These are phyloP conservation scores for Phytophthora hibernalis DNA, from an alignment of 352 stramenopile genomes.

Conservation along the genomic window DNA sequence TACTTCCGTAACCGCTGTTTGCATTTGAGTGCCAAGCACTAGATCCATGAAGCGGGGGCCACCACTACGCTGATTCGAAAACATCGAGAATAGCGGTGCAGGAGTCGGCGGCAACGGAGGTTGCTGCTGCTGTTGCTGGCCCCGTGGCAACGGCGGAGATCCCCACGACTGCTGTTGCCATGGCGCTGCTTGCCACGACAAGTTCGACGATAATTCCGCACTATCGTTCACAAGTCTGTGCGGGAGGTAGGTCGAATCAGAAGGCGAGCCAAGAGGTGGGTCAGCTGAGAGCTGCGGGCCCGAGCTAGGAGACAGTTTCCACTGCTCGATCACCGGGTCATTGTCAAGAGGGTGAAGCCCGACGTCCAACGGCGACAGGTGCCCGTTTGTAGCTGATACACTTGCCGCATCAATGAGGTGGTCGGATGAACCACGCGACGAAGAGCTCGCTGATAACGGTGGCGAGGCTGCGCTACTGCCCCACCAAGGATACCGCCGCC, in stretches of 20 bases:
- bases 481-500: slow-evolving; percentile 25
- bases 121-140: slow-evolving; percentile 39
- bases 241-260: slow-evolving; percentile 55
- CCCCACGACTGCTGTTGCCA: slow-evolving; percentile 71
- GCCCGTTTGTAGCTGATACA: slow-evolving; percentile 36
- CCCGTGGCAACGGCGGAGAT: slow-evolving; percentile 41
- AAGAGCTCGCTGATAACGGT: slow-evolving; percentile 59
- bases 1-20: slow-evolving; percentile 31
- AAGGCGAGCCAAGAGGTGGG: slow-evolving; percentile 51
- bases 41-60: slow-evolving; percentile 38
- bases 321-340: slow-evolving; percentile 83
- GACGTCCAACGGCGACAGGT: slow-evolving; percentile 67
- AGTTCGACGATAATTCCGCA: slow-evolving; percentile 32
- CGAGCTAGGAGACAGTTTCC: slow-evolving; percentile 72
- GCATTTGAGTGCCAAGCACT: slow-evolving; percentile 39
- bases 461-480: slow-evolving; percentile 44
- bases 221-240: slow-evolving; percentile 46
- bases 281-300: slow-evolving; percentile 51
- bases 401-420: slow-evolving; percentile 50
- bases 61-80: slow-evolving; percentile 44
- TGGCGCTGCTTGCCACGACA: slow-evolving; percentile 60
- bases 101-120: slow-evolving; percentile 49
- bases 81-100: slow-evolving; percentile 70
- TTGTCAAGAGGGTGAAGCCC: slow-evolving; percentile 54
- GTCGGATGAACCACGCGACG: slow-evolving; percentile 65